These are phyloP conservation scores for Colletotrichum sidae DNA, from an alignment of 2,329 filamentous ascomycete genomes.

Conservation along the genomic window DNA sequence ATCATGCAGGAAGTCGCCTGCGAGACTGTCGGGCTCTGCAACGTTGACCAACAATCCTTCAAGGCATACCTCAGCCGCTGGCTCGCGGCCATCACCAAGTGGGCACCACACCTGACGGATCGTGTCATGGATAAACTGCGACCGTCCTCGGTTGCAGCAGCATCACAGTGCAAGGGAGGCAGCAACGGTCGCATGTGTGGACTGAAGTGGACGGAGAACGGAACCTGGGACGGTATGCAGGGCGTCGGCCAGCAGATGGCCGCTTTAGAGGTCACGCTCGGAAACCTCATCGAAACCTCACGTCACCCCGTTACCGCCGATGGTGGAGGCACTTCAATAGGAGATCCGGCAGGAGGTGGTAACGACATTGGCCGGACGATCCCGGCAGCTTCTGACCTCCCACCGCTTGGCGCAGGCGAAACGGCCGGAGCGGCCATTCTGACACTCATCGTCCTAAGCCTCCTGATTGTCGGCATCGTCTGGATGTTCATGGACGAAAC, in stretches of 20 bases:
- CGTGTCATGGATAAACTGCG: slow-evolving; percentile 64
- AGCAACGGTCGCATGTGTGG: slow-evolving; percentile 69
- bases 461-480: slow-evolving; percentile 63
- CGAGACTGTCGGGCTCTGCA: slow-evolving; percentile 70
- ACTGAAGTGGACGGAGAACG: slow-evolving; percentile 67
- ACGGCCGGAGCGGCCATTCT: slow-evolving; percentile 75
- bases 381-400: slow-evolving; percentile 47
- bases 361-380: slow-evolving; percentile 57
- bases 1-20: slow-evolving; percentile 76
- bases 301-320: slow-evolving; percentile 55
- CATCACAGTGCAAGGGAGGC: slow-evolving; percentile 68
- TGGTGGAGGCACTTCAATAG: slow-evolving; percentile 69
- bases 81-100: slow-evolving; percentile 71
- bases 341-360: slow-evolving; percentile 59
- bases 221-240: slow-evolving; percentile 66
- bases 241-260: slow-evolving; percentile 80
- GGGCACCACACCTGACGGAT: slow-evolving; percentile 69
- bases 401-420: slow-evolving; percentile 60
- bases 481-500: slow-evolving; percentile 64
- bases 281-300: slow-evolving; percentile 63
- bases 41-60: slow-evolving; percentile 72
- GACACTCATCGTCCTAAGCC: slow-evolving; percentile 68
- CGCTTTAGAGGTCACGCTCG: slow-evolving; percentile 73
- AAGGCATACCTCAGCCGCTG: slow-evolving; percentile 72
- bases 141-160: slow-evolving; percentile 68